Conservation (phyloP, 1,284 basidiomycete species). For the Microbotryum saponariae region DNA sequence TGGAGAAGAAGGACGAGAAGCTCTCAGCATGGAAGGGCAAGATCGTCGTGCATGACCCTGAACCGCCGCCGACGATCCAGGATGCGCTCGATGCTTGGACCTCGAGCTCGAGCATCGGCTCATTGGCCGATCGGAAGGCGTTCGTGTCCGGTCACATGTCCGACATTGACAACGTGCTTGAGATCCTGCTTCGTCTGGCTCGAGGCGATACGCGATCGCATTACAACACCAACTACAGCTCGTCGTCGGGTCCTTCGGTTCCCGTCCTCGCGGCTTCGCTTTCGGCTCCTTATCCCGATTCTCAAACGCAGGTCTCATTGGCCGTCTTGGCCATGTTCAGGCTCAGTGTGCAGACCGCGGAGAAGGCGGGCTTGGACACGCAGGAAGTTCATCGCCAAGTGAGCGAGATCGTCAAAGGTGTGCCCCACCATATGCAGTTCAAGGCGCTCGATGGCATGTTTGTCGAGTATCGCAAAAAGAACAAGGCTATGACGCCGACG, state of each 20-base stretch:
- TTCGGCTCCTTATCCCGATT: constrained; percentile 66
- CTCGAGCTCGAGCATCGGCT: constrained; percentile 64
- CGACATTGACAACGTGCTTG: constrained; percentile 68
- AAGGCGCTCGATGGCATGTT: constrained; percentile 87
- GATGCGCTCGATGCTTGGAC: constrained; percentile 83
- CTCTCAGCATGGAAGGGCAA: constrained; percentile 73
- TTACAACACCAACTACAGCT: constrained; percentile 30
- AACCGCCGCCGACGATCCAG: constrained; percentile 89
- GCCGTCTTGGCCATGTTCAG: constrained; percentile 84
- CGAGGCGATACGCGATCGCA: constrained; percentile 60
- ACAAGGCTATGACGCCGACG: neutral
- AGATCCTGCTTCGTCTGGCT: constrained; percentile 80
- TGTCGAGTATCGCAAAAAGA: constrained; percentile 54
- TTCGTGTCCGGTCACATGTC: constrained; percentile 81
- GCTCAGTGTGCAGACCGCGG: constrained; percentile 70
- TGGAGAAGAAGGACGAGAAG: constrained; percentile 41
- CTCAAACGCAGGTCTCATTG: constrained; percentile 86
- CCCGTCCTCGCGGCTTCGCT: constrained; percentile 47
- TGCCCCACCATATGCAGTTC: constrained; percentile 75
- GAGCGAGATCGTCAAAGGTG: constrained; percentile 75
- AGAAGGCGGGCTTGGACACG: constrained; percentile 59
- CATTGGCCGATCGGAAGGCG: constrained; percentile 64
- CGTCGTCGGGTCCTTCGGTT: constrained; percentile 43
- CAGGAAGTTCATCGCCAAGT: constrained; percentile 66
- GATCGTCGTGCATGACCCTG: constrained; percentile 83